These are phyloP conservation scores for Senna siamea DNA, from an alignment of 306 rosid species.

Conservation along the genomic window DNA sequence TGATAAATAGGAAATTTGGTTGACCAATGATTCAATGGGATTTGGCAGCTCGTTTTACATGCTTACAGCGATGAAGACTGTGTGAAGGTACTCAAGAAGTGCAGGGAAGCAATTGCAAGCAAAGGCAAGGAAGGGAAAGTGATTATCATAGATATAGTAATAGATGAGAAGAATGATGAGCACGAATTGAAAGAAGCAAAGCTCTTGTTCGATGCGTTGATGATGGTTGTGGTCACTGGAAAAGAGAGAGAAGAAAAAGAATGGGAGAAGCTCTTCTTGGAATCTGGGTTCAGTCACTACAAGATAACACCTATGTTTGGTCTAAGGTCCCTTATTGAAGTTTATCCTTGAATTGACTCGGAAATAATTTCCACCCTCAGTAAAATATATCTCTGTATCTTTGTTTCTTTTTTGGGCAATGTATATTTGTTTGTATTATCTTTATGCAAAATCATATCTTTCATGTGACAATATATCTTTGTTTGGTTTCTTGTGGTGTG, in stretches of 20 bases:
- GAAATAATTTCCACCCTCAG: not conserved
- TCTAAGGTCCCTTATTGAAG: constrained; percentile 59
- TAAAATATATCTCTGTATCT: not conserved
- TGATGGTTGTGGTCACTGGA: constrained; percentile 54
- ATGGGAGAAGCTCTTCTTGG: constrained; percentile 56
- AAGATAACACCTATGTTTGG: constrained; percentile 49
- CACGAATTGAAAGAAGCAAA: constrained; percentile 40
- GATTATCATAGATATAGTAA: constrained; percentile 57
- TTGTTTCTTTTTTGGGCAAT: not conserved
- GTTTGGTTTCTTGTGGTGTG: not conserved
- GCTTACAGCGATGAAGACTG: constrained; percentile 51
- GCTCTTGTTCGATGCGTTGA: constrained; percentile 49
- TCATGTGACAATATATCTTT: not conserved
- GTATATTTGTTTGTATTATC: not conserved
- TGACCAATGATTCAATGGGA: constrained; percentile 3
- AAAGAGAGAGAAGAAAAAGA: constrained; percentile 57
- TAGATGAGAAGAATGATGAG: constrained; percentile 43
- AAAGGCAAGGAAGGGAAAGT: constrained; percentile 50
- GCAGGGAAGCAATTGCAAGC: constrained; percentile 52
- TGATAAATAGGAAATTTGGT: not conserved
- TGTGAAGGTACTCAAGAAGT: constrained; percentile 51
- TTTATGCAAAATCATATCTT: not conserved
- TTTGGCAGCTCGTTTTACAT: constrained; percentile 48
- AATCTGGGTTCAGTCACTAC: constrained; percentile 58
- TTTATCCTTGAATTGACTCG: constrained; percentile 46